phyloP scores from a whole-genome alignment of 495 filamentous ascomycete genomes.

The Glonium stellatum region DNA sequence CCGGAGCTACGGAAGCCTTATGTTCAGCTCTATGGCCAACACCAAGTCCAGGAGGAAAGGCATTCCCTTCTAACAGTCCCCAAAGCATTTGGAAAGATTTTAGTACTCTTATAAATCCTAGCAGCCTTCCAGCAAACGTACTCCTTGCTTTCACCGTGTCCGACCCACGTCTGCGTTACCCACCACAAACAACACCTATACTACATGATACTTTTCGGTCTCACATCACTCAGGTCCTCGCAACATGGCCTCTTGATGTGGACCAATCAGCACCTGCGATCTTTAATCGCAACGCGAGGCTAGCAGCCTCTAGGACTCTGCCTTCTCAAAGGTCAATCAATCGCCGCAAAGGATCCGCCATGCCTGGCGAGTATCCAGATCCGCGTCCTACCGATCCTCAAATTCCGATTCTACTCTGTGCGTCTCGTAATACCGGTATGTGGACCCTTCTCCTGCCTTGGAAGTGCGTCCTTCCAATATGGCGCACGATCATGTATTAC shows the following conservation, averaged over 20 bases:
- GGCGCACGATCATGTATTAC: conserved; percentile 82
- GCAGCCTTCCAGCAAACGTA: conserved; percentile 64
- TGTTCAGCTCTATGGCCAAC: conserved; percentile 62
- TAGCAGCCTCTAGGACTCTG: conserved; percentile 54
- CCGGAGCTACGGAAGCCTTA: conserved; percentile 74
- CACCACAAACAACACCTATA: conserved; percentile 44
- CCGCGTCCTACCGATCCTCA: conserved; percentile 61
- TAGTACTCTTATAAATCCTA: conserved; percentile 67
- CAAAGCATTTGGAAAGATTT: conserved; percentile 51
- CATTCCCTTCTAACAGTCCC: conserved; percentile 39
- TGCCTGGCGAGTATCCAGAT: conserved; percentile 58
- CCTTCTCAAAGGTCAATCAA: conserved; percentile 82
- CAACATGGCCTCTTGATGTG: conserved; percentile 64
- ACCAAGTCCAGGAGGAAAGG: conserved; percentile 23
- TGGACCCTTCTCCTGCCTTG: conserved; percentile 89
- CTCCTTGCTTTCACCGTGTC: conserved; percentile 64
- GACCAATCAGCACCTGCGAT: conserved; percentile 48
- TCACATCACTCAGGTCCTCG: conserved; percentile 51
- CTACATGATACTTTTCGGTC: conserved; percentile 42
- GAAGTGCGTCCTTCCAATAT: conserved; percentile 81
- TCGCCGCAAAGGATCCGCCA: conserved; percentile 62
- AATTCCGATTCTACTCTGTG: conserved; percentile 71
- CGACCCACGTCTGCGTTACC: conserved; percentile 77
- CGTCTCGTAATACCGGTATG: conserved; percentile 47
- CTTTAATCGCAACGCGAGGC: conserved; percentile 61